phyloP scores from a whole-genome alignment of 441 rosid genomes.

The Kokia cookei region DNA sequence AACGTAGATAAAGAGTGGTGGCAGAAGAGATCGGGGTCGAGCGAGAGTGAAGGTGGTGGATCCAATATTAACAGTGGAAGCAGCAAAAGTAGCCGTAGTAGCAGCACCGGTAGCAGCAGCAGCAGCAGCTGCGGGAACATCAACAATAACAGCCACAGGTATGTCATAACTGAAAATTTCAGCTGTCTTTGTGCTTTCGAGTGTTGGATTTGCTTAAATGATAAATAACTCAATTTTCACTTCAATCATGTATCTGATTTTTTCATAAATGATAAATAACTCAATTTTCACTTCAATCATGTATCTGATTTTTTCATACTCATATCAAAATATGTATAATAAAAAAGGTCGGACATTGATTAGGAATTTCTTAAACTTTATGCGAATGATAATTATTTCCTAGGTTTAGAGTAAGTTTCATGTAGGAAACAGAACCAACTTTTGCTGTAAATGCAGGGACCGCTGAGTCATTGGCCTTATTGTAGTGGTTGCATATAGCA shows the following conservation, averaged over 20 bases:
- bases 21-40: constrained; percentile 36
- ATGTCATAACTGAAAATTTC: not conserved
- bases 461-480: not conserved
- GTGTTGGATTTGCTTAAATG: not conserved
- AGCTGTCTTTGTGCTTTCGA: not conserved
- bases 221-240: not conserved
- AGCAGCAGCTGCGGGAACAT: constrained; percentile 24
- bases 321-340: too few species aligned
- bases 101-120: constrained; percentile 37
- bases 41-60: constrained; percentile 35
- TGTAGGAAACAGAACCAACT: not conserved
- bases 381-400: not conserved
- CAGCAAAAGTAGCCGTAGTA: constrained; percentile 40
- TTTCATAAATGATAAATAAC: not conserved
- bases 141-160: constrained; percentile 34
- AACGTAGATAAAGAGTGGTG: constrained; percentile 58
- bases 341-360: not conserved
- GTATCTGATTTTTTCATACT: too few species aligned
- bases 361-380: not conserved
- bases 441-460: not conserved
- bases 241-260: not conserved
- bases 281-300: not conserved
- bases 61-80: constrained; percentile 42
- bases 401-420: not conserved
- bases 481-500: not conserved